Percentiles rank a stretch among this genome's conserved stretches.
These are phyloP conservation scores for Trichomonascaceae sp. DNA, from an alignment of 1,139 yeast genomes.

Conservation along the genomic window DNA sequence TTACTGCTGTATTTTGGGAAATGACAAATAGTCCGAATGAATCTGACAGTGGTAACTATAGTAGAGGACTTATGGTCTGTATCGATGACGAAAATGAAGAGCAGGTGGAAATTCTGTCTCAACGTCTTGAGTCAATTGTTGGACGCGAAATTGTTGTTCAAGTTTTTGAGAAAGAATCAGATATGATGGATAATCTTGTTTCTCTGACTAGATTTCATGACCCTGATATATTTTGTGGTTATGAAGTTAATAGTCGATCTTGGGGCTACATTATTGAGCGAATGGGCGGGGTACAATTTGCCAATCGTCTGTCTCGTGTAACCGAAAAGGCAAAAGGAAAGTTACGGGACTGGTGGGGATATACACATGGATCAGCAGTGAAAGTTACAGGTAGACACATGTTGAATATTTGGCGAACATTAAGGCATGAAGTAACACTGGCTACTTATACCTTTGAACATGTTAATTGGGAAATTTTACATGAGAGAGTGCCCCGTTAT, in stretches of 20 bases:
- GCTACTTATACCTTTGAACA: conserved; percentile 73
- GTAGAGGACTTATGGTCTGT: conserved; percentile 20
- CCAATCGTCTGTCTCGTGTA: conserved; percentile 41
- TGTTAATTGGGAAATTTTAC: conserved; percentile 61
- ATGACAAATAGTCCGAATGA: conserved; percentile 23
- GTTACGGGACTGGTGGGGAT: conserved; percentile 74
- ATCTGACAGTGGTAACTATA: conserved; percentile 12
- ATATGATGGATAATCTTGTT: conserved; percentile 50
- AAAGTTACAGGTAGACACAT: conserved; percentile 73
- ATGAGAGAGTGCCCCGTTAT: conserved; percentile 60
- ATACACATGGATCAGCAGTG: conserved; percentile 66
- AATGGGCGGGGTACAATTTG: conserved; percentile 45
- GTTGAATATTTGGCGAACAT: conserved; percentile 75
- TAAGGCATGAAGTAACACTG: conserved; percentile 57
- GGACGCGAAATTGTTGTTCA: conserved; percentile 12
- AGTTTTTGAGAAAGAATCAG: conserved; percentile 45
- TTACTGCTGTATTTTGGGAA: conserved; percentile 58
- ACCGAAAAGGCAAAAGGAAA: conserved; percentile 34
- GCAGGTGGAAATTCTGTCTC: conserved; percentile 15
- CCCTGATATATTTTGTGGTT: conserved; percentile 86
- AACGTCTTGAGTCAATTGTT: conserved; percentile 11
- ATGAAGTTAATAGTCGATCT: conserved; percentile 69
- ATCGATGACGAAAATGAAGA: neutral
- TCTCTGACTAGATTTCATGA: conserved; percentile 58
- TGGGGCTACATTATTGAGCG: conserved; percentile 90